phyloP scores from a whole-genome alignment of 2,329 filamentous ascomycete species.

The Beauveria sp. region DNA sequence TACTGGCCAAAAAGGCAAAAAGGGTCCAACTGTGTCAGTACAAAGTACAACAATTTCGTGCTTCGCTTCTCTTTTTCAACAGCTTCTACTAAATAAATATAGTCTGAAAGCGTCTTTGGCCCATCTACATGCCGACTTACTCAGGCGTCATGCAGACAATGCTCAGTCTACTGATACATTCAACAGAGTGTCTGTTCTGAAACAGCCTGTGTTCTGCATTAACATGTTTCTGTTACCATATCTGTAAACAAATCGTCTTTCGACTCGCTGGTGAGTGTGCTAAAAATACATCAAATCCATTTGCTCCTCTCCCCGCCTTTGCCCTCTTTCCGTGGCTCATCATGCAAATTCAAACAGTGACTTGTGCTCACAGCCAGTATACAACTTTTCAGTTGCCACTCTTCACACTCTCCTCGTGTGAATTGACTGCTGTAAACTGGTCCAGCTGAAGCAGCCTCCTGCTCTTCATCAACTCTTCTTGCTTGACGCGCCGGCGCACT shows the following conservation, averaged over 20 bases:
- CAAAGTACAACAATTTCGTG: too few relatives aligned
- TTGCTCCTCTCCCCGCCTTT: background rate
- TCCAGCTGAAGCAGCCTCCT: background rate
- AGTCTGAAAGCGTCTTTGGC: too few relatives aligned
- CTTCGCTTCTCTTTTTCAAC: too few relatives aligned
- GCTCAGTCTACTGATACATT: background rate
- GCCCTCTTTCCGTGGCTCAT: background rate
- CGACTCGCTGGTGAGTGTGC: background rate
- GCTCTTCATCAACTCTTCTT: background rate
- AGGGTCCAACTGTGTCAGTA: too few relatives aligned
- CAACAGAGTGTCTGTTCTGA: background rate
- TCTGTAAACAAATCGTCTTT: background rate
- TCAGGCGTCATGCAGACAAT: too few relatives aligned
- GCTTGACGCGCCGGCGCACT: background rate
- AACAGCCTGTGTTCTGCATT: background rate
- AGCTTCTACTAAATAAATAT: too few relatives aligned
- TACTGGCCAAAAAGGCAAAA: background rate
- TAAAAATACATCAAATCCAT: background rate
- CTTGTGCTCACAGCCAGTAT: background rate
- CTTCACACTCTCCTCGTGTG: background rate
- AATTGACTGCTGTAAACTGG: background rate
- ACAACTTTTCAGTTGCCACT: background rate
- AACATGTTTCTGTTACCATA: background rate
- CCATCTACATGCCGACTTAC: too few relatives aligned
- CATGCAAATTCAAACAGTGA: background rate